phyloP scores from a whole-genome alignment of 2,329 filamentous ascomycete species.

The Ophiostoma ulmi region DNA sequence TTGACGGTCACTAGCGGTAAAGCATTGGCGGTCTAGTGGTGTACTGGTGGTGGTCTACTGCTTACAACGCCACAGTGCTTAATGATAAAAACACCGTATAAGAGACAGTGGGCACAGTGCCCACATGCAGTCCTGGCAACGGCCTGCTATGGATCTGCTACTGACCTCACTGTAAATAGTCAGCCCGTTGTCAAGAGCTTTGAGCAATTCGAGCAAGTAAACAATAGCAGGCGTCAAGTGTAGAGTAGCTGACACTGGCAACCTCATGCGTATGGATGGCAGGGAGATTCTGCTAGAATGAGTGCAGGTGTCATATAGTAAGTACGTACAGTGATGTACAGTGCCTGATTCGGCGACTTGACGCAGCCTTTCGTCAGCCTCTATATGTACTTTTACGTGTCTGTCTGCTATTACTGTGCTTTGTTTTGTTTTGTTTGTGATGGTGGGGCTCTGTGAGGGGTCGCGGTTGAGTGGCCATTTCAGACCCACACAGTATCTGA shows the following conservation, averaged over 20 bases:
- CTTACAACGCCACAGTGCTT: background rate
- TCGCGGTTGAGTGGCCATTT: slow-evolving; percentile 11
- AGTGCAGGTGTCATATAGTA: background rate
- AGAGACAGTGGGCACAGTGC: background rate
- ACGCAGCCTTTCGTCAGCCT: background rate
- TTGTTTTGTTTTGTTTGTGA: slow-evolving; percentile 27
- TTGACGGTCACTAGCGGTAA: background rate
- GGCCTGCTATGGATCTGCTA: background rate
- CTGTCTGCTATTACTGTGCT: background rate
- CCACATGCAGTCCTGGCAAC: background rate
- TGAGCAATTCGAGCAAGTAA: background rate
- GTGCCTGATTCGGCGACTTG: background rate
- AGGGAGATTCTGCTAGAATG: too few species aligned
- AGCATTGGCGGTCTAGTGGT: background rate
- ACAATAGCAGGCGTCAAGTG: background rate
- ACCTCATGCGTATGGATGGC: too few species aligned
- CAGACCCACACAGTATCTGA: slow-evolving; percentile 19
- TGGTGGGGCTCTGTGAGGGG: slow-evolving; percentile 23
- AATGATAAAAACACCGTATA: background rate
- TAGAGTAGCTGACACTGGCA: background rate
- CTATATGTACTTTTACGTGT: background rate
- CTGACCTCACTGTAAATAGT: background rate
- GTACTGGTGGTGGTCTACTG: background rate
- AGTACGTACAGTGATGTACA: background rate
- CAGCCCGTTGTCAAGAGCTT: background rate